phyloP scores from a whole-genome alignment of 2,329 filamentous ascomycete genomes.

The Talaromyces pinophilus region DNA sequence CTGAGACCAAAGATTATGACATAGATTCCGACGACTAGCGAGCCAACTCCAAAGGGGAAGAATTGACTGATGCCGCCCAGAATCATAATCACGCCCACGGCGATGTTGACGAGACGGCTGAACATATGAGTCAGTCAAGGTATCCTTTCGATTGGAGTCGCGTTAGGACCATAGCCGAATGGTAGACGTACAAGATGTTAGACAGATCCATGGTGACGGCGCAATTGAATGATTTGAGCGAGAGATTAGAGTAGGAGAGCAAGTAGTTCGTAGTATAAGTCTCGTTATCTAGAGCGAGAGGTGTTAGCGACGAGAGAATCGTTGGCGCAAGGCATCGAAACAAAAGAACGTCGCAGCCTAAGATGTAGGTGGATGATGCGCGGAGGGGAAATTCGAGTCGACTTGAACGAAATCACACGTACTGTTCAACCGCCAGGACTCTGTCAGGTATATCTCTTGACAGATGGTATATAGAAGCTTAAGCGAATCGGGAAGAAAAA shows the following conservation, averaged over 20 bases:
- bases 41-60: constrained; percentile 52
- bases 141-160: neutral
- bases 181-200: constrained; percentile 75
- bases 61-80: constrained; percentile 68
- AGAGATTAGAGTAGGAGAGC: neutral
- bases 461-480: neutral
- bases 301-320: neutral
- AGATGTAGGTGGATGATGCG: neutral
- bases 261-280: neutral
- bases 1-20: constrained; percentile 87
- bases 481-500: neutral
- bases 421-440: neutral
- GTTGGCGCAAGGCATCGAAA: neutral
- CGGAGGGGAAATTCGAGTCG: neutral
- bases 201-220: constrained; percentile 76
- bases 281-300: neutral
- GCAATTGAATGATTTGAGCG: neutral
- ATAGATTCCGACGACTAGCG: constrained; percentile 79
- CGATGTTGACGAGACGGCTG: constrained; percentile 94
- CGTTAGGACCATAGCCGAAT: constrained; percentile 10
- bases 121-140: constrained; percentile 18
- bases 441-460: neutral
- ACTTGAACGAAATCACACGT: neutral
- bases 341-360: constrained; percentile 19
- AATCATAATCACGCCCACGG: constrained; percentile 80